Evolutionary conservation across 2,329 filamentous ascomycete species (phyloP), one percentile per base, ranked within the genome.

Genomic region (Aaosphaeria pasadenensis): DNA sequence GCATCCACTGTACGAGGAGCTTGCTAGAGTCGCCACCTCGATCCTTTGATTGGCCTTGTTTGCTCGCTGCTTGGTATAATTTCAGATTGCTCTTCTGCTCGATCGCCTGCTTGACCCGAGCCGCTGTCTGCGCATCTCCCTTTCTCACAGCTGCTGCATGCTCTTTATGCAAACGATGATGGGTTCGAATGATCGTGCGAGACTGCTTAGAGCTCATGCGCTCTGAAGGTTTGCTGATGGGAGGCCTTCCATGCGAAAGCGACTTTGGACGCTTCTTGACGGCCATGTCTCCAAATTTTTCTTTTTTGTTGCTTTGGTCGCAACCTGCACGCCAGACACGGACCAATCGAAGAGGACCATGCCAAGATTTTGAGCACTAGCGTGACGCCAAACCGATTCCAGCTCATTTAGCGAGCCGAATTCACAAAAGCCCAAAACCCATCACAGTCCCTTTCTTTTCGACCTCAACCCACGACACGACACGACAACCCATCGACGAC

Each of bases 11-110:
- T 39, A 86, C 70, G 4, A 86, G 70, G 5, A 83, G 64, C 46
- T 75, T 78, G 52, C 80, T 84, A 1, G 82, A 83, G 63, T 86
- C 83, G n/a, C 83, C 83, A 32, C 83, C 83, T 7, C 83, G 77
- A 36, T 80, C 75, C 31, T 72, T 71, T 4, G 80, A 80, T 60
- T 86, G 83, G 0, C 83, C 83, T 43, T 79, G 76, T 51, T 80
- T 82, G 68, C 82, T 85, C 42, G 83, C 83, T 41, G 77, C 72
- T 63, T 86, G 83, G 55, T 86, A 86, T 28, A 71, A 74, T 54
- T 80, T 71, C 45, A 86, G 65, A 1, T 83, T 83, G 6, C 83
- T 83, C 44, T 79, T 75, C n/a, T 72, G 69, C 24, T 77, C 70
- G 47, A 86, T 81, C 45, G 79, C 70, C 13, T 64, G 61, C 47